These are phyloP conservation scores for barley (Hordeum vulgare) DNA, from an alignment of 176 grass and related monocot genomes.

Conservation along the genomic window MorexV3_pseudomolecules_assembly NC_058524.1:599101664-599102163, in stretches of 20 bases:
- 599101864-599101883: neutral
- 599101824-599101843: neutral
- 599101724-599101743: neutral
- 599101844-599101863: neutral
- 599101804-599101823: neutral
- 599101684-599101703: neutral
- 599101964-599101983: too few relatives aligned
- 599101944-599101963: too few relatives aligned
- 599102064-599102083: too few relatives aligned
- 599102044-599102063: too few relatives aligned
- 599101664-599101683: neutral
- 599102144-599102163: too few relatives aligned
- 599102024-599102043: too few relatives aligned
- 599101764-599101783: neutral
- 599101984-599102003: too few relatives aligned
- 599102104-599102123: too few relatives aligned
- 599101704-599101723: neutral
- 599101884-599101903: neutral
- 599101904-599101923: neutral
- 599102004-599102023: too few relatives aligned
- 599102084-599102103: too few relatives aligned
- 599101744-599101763: neutral
- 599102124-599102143: too few relatives aligned
- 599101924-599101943: neutral
- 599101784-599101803: too few relatives aligned